Base-by-base conservation (phyloP, 495 filamentous ascomycete species). In the Terfezia boudieri region DNA sequence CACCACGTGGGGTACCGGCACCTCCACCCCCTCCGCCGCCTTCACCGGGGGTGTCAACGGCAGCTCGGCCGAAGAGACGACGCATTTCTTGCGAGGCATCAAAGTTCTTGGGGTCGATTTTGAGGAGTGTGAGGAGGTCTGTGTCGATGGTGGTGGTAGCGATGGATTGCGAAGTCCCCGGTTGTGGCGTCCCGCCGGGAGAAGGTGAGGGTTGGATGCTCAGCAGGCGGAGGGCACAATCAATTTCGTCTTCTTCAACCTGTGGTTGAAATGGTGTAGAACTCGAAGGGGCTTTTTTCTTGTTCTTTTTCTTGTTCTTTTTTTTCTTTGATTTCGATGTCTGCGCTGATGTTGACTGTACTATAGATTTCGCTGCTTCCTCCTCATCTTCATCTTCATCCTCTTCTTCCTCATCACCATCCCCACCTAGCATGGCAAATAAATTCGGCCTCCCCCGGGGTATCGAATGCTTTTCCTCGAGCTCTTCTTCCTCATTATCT, bases 21-120 rank as follows among this genome's bases (percentile, higher is more conserved):
- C 74, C 67, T 50, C 74, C 72, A 51, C 67, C 61, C 54, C 61
- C 56, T 54, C 57, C 62, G 57, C 61, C 56, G 35, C 74, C 76
- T 26, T 73, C 68, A 32, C 76, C 71, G 14, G 77, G 76, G 16
- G 74, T 74, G 49, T 84, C 77, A 54, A 90, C 69, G 9, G 83
- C 82, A 32, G 82, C 77, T 54, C 80, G 80, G 0, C 90, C 90
- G 68, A 99, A 99, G 2, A 99, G 68, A 57, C 77, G 79, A 46
- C 84, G 81, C 87, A 99, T 95, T 68, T 99, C 90, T 59, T 94
- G 92, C 7, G 76, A 73, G 12, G 83, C 83, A 63, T 92, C 93
- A 10, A 99, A 75, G 58, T 83, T 77, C 57, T 81, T 75, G 1
- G 82, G 75, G 49, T 90, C 86, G 54, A 95, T 76, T 10, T 74